These are phyloP conservation scores for Paraphoma sp. DNA, from an alignment of 2,329 filamentous ascomycete species.

Conservation along the genomic window DNA sequence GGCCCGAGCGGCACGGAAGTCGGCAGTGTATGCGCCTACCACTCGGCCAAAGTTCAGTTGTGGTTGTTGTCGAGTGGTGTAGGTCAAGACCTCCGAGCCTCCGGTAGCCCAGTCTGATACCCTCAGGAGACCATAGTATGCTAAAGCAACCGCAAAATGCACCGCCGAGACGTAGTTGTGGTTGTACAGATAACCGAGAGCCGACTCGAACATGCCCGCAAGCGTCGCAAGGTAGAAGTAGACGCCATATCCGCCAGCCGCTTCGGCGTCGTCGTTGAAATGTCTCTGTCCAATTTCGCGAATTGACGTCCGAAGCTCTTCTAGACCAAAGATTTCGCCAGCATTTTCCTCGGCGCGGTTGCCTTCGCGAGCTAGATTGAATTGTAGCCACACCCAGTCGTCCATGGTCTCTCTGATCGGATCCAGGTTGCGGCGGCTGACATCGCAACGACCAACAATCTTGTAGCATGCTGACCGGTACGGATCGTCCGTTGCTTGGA, in stretches of 20 bases:
- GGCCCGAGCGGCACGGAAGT: slow-evolving; percentile 90
- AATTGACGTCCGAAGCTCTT: slow-evolving; percentile 79
- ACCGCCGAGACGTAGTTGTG: slow-evolving; percentile 93
- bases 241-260: slow-evolving; percentile 80
- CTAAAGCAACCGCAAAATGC: slow-evolving; percentile 89
- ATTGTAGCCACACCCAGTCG: slow-evolving; percentile 73
- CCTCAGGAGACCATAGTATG: slow-evolving; percentile 71
- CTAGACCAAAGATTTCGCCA: slow-evolving; percentile 67
- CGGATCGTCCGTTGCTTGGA: slow-evolving; percentile 87
- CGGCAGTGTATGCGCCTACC: slow-evolving; percentile 92
- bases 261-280: slow-evolving; percentile 83
- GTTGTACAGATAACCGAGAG: slow-evolving; percentile 86
- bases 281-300: slow-evolving; percentile 89
- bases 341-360: slow-evolving; percentile 67
- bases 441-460: slow-evolving; percentile 81
- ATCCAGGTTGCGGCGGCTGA: slow-evolving; percentile 63
- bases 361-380: slow-evolving; percentile 67
- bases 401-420: slow-evolving; percentile 66
- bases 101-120: slow-evolving; percentile 79
- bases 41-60: slow-evolving; percentile 96
- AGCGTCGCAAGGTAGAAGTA: slow-evolving; percentile 93
- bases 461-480: slow-evolving; percentile 99
- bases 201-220: slow-evolving; percentile 92
- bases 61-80: slow-evolving; percentile 72
- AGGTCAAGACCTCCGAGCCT: slow-evolving; percentile 68